Evolutionary conservation across 257 asterid genomes (phyloP), one percentile per base, ranked within the genome.

Genomic region (Misopates orontium): DNA sequence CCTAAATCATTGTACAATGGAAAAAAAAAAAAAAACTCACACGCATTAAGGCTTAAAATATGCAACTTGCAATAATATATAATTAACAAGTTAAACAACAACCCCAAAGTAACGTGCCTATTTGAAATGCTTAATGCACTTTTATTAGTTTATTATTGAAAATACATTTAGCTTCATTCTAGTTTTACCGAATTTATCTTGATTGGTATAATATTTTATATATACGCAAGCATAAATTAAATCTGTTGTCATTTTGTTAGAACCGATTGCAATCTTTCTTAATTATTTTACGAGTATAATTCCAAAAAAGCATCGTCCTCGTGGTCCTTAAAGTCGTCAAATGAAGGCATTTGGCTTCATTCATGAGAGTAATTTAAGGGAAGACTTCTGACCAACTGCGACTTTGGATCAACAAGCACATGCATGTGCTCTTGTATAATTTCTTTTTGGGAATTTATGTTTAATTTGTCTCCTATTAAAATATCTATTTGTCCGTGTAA

Each of bases 381-480:
- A 22, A 22, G 21, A 48, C 20, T 54, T 22, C 58, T 64, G 75
- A 72, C 72, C 54, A 20, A 56, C 41, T 55, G 48, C 65, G 60
- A 64, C 67, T 48, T 67, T 21, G n/a, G 1, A 44, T 50, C 77
- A 63, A 66, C 66, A 61, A 69, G 57, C 78, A 65, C 67, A 70
- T 73, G 76, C 71, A 60, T 65, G 52, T 59, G 59, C 77, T 67
- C 14, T 56, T 14, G 4, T 56, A 71, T 56, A 70, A 59, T n/a
- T 13, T 60, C 32, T 15, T 10, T 32, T 53, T 14, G 8, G n/a
- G n/a, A n/a, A 10, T 71, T 67, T 15, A 10, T 52, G 14, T 11
- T 28, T 2, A 7, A 51, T 42, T 14, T n/a, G 16, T 10, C 13
- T 10, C 19, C 4, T 15, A 8, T 8, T 55, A 11, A 3, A 17